phyloP scores from a whole-genome alignment of 2,329 filamentous ascomycete genomes.

The Teratosphaeriaceae sp. region DNA sequence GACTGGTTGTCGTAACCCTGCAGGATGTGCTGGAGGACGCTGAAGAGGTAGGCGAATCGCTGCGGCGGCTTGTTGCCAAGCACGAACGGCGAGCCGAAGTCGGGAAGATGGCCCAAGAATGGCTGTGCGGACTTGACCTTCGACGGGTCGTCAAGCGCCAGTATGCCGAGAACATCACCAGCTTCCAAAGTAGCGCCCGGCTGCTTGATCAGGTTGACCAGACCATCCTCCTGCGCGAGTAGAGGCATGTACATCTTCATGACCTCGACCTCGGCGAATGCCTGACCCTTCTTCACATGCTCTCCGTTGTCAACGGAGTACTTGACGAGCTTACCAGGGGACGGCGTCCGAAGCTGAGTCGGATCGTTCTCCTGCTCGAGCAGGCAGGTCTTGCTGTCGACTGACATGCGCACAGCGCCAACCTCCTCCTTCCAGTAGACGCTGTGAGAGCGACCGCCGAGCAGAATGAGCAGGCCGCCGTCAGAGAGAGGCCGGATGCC shows the following conservation, averaged over 20 bases:
- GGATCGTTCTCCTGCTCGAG: slow-evolving; percentile 99
- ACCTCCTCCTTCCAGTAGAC: slow-evolving; percentile 99
- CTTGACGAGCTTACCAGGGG: slow-evolving; percentile 96
- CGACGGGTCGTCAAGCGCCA: slow-evolving; percentile 88
- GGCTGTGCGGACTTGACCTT: slow-evolving; percentile 95
- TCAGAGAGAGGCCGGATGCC: slow-evolving; percentile 90
- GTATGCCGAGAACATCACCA: slow-evolving; percentile 96
- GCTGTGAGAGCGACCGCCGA: slow-evolving; percentile 91
- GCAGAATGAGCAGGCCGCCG: slow-evolving; percentile 83
- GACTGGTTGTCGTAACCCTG: slow-evolving; percentile 94
- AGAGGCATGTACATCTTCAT: slow-evolving; percentile 99
- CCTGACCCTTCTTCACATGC: slow-evolving; percentile 84
- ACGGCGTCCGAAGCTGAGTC: slow-evolving; percentile 89
- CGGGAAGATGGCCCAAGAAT: slow-evolving; percentile 84
- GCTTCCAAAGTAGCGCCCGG: slow-evolving; percentile 96
- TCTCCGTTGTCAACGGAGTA: slow-evolving; percentile 93
- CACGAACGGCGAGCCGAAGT: slow-evolving; percentile 77
- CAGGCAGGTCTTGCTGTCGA: slow-evolving; percentile 96
- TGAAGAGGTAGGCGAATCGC: slow-evolving; percentile 69
- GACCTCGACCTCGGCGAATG: slow-evolving; percentile 96
- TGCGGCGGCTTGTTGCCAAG: slow-evolving; percentile 89
- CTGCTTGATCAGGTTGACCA: slow-evolving; percentile 98
- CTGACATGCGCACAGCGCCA: slow-evolving; percentile 87
- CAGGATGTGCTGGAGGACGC: slow-evolving; percentile 79
- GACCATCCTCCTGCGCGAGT: slow-evolving; percentile 86